Conservation (phyloP, 2,329 filamentous ascomycete genomes). For the Corynespora cassiicola region DNA sequence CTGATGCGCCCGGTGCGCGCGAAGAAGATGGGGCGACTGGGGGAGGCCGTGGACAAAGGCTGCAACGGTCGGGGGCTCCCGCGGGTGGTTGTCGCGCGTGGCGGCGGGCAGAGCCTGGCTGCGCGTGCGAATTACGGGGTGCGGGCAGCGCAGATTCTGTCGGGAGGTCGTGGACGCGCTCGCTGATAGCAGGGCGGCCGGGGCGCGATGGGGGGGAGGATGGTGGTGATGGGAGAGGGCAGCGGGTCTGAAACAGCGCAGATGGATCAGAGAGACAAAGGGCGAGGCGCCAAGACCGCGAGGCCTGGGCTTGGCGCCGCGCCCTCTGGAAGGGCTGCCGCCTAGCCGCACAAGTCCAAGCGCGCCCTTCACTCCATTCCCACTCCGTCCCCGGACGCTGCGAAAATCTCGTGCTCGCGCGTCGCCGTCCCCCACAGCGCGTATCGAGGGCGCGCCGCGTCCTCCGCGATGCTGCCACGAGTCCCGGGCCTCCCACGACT, state of each 20-base stretch:
- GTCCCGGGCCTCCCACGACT: too few species aligned
- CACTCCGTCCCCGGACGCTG: too few species aligned
- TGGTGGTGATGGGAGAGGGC: slow-evolving; percentile 31
- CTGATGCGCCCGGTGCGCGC: slow-evolving; percentile 42
- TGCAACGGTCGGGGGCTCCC: slow-evolving; percentile 36
- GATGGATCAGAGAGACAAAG: slow-evolving; percentile 19
- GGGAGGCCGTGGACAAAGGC: slow-evolving; percentile 33
- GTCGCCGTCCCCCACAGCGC: too few species aligned
- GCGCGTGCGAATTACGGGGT: slow-evolving; percentile 33
- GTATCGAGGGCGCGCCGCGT: too few species aligned
- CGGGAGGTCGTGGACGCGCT: slow-evolving; percentile 39
- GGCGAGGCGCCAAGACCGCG: too few species aligned
- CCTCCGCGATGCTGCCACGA: too few species aligned
- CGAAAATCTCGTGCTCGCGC: too few species aligned
- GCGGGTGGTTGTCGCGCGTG: slow-evolving; percentile 32
- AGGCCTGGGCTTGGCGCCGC: too few species aligned
- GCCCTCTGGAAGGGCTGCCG: too few species aligned
- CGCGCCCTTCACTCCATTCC: too few species aligned
- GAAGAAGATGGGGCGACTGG: slow-evolving; percentile 36
- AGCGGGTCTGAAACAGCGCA: slow-evolving; percentile 3
- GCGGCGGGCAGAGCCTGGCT: slow-evolving; percentile 19
- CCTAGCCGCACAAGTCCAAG: too few species aligned
- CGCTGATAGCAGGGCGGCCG: slow-evolving; percentile 39
- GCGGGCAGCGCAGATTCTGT: slow-evolving; percentile 29
- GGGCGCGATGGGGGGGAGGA: slow-evolving; percentile 34